These are phyloP conservation scores for Coprinellus micaceus DNA, from an alignment of 768 basidiomycete genomes.

Conservation along the genomic window DNA sequence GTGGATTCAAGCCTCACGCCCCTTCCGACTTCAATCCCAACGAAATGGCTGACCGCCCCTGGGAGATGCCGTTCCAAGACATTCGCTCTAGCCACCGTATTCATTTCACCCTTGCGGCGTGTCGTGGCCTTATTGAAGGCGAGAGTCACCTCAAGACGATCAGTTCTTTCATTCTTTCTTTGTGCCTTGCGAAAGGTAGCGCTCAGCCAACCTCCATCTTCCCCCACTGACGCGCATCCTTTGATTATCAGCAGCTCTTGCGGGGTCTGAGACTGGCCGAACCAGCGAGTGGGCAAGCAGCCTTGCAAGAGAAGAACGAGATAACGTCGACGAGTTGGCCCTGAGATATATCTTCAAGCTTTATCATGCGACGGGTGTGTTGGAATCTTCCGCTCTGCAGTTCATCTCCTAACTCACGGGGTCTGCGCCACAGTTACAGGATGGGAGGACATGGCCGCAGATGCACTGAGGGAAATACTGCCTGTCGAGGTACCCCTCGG, in stretches of 20 bases:
- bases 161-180: background rate
- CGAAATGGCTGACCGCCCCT: background rate
- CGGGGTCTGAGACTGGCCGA: background rate
- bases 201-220: background rate
- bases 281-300: background rate
- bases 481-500: background rate
- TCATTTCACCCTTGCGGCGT: background rate
- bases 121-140: background rate
- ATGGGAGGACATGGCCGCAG: background rate
- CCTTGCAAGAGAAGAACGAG: background rate
- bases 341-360: background rate
- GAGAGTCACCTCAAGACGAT: background rate
- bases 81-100: background rate
- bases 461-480: background rate
- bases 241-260: background rate
- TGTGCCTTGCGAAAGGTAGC: background rate
- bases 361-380: background rate
- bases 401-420: background rate
- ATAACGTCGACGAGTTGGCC: background rate
- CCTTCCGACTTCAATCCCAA: background rate
- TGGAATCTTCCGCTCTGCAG: background rate
- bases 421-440: background rate
- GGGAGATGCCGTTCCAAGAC: background rate
- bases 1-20: background rate
- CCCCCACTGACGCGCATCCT: too few relatives aligned